Percentiles rank a stretch among this genome's conserved stretches.
Evolutionary conservation across 2,329 filamentous ascomycete genomes (phyloP).

Genomic region (Cryphonectria carpinicola): DNA sequence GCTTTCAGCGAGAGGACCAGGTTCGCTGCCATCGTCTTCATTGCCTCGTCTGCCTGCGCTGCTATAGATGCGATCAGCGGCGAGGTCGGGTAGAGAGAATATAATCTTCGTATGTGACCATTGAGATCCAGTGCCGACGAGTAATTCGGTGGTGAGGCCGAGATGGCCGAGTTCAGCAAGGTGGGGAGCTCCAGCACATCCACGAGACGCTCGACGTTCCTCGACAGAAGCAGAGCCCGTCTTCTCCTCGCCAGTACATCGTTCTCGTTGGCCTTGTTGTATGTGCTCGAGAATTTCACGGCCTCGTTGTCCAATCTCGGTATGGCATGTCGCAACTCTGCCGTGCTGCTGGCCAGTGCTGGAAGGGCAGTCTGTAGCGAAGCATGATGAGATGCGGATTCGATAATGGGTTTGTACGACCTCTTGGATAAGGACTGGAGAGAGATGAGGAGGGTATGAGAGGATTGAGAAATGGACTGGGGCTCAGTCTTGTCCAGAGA

Average conservation of each 20-base stretch:
- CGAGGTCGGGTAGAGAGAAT: conserved; percentile 80
- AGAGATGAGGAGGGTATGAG: conserved; percentile 79
- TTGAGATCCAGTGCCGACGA: conserved; percentile 88
- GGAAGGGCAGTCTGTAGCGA: conserved; percentile 75
- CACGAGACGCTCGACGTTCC: conserved; percentile 86
- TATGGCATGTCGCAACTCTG: conserved; percentile 70
- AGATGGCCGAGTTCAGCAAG: conserved; percentile 79
- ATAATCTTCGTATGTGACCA: conserved; percentile 87
- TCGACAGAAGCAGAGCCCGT: conserved; percentile 77
- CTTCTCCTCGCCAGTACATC: conserved; percentile 74
- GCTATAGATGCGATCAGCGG: conserved; percentile 74
- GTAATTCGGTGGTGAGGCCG: conserved; percentile 71
- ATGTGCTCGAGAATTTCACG: conserved; percentile 79
- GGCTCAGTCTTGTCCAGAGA: conserved; percentile 76
- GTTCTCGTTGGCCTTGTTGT: conserved; percentile 73
- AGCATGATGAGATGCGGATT: conserved; percentile 77
- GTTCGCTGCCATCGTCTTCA: conserved; percentile 85
- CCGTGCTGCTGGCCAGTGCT: conserved; percentile 65
- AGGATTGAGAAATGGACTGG: conserved; percentile 76
- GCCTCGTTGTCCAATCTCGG: conserved; percentile 80
- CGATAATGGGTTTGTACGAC: conserved; percentile 83
- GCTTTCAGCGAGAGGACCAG: conserved; percentile 77
- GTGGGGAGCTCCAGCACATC: conserved; percentile 91
- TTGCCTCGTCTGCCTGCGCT: conserved; percentile 79
- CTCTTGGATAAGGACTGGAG: conserved; percentile 88